Conservation (phyloP, 1,284 basidiomycete genomes). For the Moniliophthora roreri region DNA sequence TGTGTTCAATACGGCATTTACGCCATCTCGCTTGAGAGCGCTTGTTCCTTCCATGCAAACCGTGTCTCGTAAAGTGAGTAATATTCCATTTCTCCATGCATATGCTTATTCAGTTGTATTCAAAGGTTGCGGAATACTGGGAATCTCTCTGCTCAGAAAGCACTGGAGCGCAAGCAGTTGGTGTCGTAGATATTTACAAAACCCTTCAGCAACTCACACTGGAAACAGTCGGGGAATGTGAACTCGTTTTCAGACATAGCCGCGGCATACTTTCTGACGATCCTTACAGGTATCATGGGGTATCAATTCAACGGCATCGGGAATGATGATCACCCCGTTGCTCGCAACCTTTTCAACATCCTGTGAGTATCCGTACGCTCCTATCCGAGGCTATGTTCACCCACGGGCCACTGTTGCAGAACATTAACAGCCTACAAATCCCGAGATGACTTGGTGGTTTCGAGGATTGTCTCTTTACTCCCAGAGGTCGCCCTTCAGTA, state of each 20-base stretch:
- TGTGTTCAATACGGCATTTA: background rate
- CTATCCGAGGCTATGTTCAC: no score
- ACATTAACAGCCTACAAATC: no score
- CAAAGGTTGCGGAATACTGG: background rate
- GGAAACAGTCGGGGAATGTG: background rate
- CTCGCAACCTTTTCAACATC: no score
- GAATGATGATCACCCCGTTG: no score
- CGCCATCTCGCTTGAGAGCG: background rate
- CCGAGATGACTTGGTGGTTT: no score
- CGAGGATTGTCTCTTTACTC: no score
- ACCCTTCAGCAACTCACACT: background rate
- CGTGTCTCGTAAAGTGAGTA: background rate
- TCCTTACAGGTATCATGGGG: background rate
- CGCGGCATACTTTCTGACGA: background rate
- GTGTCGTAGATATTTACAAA: background rate
- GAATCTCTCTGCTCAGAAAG: background rate
- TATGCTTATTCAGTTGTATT: background rate
- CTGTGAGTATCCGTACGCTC: no score
- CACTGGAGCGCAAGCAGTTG: no score
- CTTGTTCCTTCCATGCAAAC: background rate
- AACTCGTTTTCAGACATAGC: background rate
- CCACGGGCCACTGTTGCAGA: no score
- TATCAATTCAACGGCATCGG: background rate
- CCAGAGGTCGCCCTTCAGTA: no score
- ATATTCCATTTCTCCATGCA: no score